phyloP scores from a whole-genome alignment of 208 protist genomes.

The Wallacemonas collosoma region DNA sequence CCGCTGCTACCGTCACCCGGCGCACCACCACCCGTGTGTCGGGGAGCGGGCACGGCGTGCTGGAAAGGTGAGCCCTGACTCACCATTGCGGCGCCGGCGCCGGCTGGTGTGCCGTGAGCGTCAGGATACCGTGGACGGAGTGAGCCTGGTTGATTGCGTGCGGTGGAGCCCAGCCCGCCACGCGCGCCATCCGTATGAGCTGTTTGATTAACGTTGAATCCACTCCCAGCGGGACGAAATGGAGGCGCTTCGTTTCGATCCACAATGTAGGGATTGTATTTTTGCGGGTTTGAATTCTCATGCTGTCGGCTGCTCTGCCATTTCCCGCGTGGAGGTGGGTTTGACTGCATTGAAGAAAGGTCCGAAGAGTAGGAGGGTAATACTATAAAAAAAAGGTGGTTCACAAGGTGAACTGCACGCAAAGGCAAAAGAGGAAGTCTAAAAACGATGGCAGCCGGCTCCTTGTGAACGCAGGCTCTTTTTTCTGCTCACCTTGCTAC shows the following conservation, averaged over 20 bases:
- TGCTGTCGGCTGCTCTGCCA: background rate
- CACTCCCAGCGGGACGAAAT: background rate
- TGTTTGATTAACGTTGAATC: slow-evolving; percentile 5
- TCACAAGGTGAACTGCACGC: background rate
- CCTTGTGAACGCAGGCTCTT: no score
- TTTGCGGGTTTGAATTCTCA: background rate
- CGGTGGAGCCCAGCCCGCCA: background rate
- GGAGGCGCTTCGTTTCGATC: background rate
- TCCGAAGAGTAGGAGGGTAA: no score
- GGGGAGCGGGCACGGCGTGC: background rate
- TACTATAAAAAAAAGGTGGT: background rate
- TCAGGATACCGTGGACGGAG: slow-evolving; percentile 6
- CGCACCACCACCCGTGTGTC: background rate
- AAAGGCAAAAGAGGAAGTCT: no score
- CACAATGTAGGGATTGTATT: background rate
- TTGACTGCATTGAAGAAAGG: background rate
- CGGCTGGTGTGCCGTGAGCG: background rate
- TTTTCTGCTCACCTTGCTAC: no score
- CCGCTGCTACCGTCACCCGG: background rate
- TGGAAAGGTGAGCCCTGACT: background rate
- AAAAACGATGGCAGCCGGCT: no score
- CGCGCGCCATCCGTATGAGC: background rate
- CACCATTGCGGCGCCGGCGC: background rate
- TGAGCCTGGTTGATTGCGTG: background rate
- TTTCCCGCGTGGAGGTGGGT: background rate